These are phyloP conservation scores for Hyaloscypha variabilis DNA, from an alignment of 495 filamentous ascomycete species.

Conservation along the genomic window DNA sequence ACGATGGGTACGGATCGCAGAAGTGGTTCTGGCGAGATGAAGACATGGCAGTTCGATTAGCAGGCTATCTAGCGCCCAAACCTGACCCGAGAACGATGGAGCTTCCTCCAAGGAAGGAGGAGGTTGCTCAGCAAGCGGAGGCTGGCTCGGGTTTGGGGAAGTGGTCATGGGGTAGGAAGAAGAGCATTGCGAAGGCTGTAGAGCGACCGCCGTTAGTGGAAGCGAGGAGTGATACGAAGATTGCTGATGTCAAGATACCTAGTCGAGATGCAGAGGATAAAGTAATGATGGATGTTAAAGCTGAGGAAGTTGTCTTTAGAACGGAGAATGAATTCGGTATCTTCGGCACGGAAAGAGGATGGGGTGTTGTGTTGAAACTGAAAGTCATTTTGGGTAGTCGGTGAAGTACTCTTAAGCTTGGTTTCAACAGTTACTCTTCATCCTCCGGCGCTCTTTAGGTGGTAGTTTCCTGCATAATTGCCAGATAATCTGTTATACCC, in stretches of 20 bases:
- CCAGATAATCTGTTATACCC: too few species aligned
- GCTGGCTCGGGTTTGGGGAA: constrained; percentile 19
- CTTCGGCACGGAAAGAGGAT: constrained; percentile 52
- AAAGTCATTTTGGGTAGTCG: constrained; percentile 2
- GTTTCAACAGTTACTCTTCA: too few species aligned
- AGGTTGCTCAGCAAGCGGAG: constrained; percentile 5
- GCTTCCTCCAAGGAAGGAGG: constrained; percentile 19
- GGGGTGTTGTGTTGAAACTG: constrained; percentile 48
- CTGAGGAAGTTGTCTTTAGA: constrained; percentile 54
- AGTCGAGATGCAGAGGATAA: constrained; percentile 29
- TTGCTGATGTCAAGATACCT: constrained; percentile 11
- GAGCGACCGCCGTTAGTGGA: constrained; percentile 5
- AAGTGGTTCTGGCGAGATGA: constrained; percentile 49
- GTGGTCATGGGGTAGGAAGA: constrained; percentile 25
- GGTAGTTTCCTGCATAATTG: neutral
- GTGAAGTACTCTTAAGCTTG: neutral
- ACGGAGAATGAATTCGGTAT: constrained; percentile 55
- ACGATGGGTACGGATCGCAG: constrained; percentile 4
- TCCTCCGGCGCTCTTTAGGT: too few species aligned
- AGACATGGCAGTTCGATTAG: constrained; percentile 47
- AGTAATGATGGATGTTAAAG: constrained; percentile 41
- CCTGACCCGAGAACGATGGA: constrained; percentile 24
- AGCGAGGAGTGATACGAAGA: constrained; percentile 10
- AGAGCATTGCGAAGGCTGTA: constrained; percentile 19
- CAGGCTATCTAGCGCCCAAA: constrained; percentile 44